Conservation (phyloP, 768 basidiomycete species). For the Naganishia friedmannii region DNA sequence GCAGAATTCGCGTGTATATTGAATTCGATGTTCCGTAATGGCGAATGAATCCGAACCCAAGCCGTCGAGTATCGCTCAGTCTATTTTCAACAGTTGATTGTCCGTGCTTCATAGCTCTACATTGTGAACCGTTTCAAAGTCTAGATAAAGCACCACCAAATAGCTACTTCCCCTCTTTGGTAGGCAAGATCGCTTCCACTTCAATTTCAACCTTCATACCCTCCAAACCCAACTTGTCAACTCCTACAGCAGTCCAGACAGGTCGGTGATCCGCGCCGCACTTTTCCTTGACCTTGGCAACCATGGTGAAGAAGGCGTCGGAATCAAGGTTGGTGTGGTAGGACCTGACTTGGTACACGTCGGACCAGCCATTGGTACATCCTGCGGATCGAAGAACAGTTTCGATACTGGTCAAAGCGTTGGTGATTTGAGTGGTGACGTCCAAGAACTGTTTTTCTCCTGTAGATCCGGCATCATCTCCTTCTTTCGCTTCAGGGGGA, state of each 20-base stretch:
- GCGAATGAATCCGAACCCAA: too few species aligned
- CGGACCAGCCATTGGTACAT: slow-evolving; percentile 15
- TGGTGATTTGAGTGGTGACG: slow-evolving; percentile 11
- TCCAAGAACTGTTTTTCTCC: slow-evolving; percentile 7
- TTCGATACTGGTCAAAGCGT: slow-evolving; percentile 13
- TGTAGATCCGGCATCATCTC: background rate
- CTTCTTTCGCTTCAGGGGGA: background rate
- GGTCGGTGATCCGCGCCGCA: slow-evolving; percentile 15
- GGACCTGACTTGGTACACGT: slow-evolving; percentile 5
- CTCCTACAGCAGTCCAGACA: slow-evolving; percentile 11
- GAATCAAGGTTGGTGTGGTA: slow-evolving; percentile 12
- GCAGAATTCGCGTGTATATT: background rate
- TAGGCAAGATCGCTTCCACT: slow-evolving; percentile 21
- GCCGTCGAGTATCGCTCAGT: too few species aligned
- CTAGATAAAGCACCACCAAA: too few species aligned
- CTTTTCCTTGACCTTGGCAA: slow-evolving; percentile 16
- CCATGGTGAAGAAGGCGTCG: slow-evolving; percentile 19
- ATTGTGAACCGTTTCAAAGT: too few species aligned
- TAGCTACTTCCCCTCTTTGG: background rate
- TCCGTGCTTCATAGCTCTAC: too few species aligned
- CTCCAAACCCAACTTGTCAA: slow-evolving; percentile 20
- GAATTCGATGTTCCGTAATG: background rate
- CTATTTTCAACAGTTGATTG: too few species aligned
- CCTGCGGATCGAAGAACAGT: background rate
- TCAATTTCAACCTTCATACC: slow-evolving; percentile 22